These are phyloP conservation scores for Apiospora phragmitis DNA, from an alignment of 2,329 filamentous ascomycete species.

Conservation along the genomic window DNA sequence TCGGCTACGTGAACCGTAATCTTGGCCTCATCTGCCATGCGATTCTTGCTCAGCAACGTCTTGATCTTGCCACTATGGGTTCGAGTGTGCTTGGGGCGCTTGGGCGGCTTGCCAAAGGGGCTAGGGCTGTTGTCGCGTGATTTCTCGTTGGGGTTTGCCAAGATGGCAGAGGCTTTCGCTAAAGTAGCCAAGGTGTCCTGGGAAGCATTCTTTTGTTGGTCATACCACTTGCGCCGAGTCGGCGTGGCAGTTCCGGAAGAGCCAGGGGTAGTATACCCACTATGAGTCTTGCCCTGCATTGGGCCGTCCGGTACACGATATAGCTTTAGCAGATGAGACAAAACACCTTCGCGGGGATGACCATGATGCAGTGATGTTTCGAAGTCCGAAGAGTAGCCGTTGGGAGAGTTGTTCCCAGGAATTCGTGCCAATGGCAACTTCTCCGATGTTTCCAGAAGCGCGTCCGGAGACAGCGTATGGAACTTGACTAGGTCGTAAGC, in stretches of 20 bases:
- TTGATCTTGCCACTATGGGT: conserved; percentile 38
- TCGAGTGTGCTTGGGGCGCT: conserved; percentile 38
- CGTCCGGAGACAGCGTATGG: conserved; percentile 34
- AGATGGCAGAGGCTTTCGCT: conserved; percentile 43
- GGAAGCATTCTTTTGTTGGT: conserved; percentile 41
- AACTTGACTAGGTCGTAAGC: conserved; percentile 44
- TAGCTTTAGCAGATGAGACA: conserved; percentile 47
- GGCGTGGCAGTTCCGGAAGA: conserved; percentile 44
- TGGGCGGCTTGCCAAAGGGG: conserved; percentile 27
- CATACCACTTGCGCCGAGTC: conserved; percentile 48
- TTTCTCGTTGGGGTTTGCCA: conserved; percentile 18
- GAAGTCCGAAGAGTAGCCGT: conserved; percentile 14
- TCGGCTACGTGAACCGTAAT: conserved; percentile 58
- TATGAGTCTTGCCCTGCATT: conserved; percentile 16
- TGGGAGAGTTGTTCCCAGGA: conserved; percentile 7
- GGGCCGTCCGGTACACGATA: conserved; percentile 40
- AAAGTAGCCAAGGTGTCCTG: conserved; percentile 48
- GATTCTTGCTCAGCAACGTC: conserved; percentile 33
- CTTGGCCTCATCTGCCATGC: conserved; percentile 45
- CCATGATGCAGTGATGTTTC: conserved; percentile 17
- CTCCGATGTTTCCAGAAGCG: conserved; percentile 5
- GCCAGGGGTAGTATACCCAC: conserved; percentile 33
- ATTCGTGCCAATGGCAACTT: not conserved
- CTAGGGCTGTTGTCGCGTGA: conserved; percentile 8
- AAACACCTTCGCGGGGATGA: conserved; percentile 41